Percentiles rank a stretch among this genome's conserved stretches.
These are phyloP conservation scores for Elaeagnus macrophylla DNA, from an alignment of 306 rosid genomes.

Conservation along the genomic window DNA sequence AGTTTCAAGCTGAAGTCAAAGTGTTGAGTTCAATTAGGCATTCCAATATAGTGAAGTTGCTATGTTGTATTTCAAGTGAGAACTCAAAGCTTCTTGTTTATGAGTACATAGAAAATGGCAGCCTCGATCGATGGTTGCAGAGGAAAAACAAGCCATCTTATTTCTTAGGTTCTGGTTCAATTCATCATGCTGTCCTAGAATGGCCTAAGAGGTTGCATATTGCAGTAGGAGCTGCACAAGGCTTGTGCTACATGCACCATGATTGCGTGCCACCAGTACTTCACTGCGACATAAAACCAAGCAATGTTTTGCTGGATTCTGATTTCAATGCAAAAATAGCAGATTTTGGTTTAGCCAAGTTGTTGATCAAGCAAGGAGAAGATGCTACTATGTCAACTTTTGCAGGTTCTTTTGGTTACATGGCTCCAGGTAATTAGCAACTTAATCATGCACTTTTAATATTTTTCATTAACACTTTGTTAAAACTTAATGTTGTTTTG, in stretches of 20 bases:
- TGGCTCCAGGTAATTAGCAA: constrained; percentile 69
- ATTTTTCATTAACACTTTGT: too few relatives aligned
- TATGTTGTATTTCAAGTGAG: neutral
- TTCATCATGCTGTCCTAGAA: constrained; percentile 4
- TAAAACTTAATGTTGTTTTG: neutral
- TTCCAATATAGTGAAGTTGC: constrained; percentile 31
- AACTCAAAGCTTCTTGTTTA: neutral
- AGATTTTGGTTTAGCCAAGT: constrained; percentile 77
- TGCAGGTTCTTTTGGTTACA: constrained; percentile 84
- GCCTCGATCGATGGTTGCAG: neutral
- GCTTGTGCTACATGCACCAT: constrained; percentile 83
- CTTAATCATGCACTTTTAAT: neutral
- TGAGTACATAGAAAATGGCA: neutral
- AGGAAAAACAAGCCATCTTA: neutral
- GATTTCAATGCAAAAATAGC: constrained; percentile 71
- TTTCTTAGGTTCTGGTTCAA: constrained; percentile 14
- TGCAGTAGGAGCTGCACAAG: constrained; percentile 65
- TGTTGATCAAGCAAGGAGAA: constrained; percentile 59
- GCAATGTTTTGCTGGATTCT: constrained; percentile 69
- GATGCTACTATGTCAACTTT: constrained; percentile 63
- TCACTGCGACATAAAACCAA: constrained; percentile 72
- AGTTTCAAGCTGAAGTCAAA: constrained; percentile 63
- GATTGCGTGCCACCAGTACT: constrained; percentile 54
- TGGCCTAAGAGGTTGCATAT: constrained; percentile 68
- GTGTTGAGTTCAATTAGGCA: constrained; percentile 65